A percentile compares a stretch with the other conserved stretches of the same genome.
These are phyloP conservation scores for Cladophialophora carrionii DNA, from an alignment of 2,329 filamentous ascomycete species.

Conservation along the genomic window DNA sequence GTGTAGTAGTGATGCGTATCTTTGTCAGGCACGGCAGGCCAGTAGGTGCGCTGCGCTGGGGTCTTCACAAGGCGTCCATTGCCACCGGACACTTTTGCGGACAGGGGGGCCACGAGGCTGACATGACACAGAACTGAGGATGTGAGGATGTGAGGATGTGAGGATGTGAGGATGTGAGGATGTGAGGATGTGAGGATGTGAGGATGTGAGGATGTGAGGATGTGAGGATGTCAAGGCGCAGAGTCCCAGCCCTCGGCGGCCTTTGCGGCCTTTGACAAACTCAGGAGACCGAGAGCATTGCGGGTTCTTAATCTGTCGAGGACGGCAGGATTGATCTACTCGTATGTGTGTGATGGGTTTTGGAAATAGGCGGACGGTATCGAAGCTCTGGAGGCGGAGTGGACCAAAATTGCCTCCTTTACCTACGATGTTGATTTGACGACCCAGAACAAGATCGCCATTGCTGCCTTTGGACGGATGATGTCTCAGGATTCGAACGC, in stretches of 20 bases:
- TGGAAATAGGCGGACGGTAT: not conserved
- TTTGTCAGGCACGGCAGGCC: not conserved
- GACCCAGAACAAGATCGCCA: slow-evolving; percentile 11
- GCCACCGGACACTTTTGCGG: no score
- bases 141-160: no score
- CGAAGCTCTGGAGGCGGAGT: slow-evolving; percentile 3
- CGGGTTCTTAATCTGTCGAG: slow-evolving; percentile 6
- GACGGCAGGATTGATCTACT: slow-evolving; percentile 8
- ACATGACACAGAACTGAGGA: not conserved
- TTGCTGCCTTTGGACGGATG: not conserved
- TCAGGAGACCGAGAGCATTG: not conserved
- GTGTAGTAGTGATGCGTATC: not conserved
- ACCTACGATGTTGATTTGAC: slow-evolving; percentile 10
- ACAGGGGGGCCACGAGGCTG: not conserved
- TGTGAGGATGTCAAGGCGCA: not conserved
- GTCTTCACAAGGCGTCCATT: not conserved
- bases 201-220: no score
- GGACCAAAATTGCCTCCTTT: slow-evolving; percentile 15
- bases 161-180: no score
- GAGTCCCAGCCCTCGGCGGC: slow-evolving; percentile 4
- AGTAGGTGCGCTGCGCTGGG: not conserved
- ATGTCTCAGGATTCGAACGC: not conserved
- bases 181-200: no score
- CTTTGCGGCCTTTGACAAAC: slow-evolving; percentile 8
- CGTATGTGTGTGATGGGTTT: slow-evolving; percentile 9